Conservation (phyloP, 2,329 filamentous ascomycete genomes). For the Colletotrichum lini region DNA sequence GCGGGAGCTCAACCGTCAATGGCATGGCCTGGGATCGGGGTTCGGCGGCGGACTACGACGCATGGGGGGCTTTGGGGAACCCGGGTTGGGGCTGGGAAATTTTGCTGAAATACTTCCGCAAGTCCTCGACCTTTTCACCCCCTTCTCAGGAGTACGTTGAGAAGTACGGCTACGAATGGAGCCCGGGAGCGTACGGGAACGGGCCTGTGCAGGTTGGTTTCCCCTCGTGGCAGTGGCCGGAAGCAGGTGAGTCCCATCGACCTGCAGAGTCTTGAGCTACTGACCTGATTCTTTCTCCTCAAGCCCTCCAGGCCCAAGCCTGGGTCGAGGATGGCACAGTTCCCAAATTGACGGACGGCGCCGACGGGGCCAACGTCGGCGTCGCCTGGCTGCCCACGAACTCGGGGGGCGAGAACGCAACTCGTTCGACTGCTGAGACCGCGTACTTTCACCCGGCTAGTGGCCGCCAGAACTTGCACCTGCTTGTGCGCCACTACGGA, state of each 20-base stretch:
- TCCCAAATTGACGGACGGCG: conserved; percentile 42
- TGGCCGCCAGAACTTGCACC: conserved; percentile 43
- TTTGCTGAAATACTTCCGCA: conserved; percentile 51
- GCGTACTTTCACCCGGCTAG: conserved; percentile 44
- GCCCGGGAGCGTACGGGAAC: conserved; percentile 21
- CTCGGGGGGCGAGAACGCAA: conserved; percentile 42
- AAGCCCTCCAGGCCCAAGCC: conserved; percentile 37
- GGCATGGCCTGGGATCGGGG: conserved; percentile 50
- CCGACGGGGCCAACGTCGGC: conserved; percentile 46
- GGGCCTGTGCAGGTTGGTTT: conserved; percentile 46
- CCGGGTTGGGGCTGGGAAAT: conserved; percentile 54
- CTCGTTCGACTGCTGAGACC: conserved; percentile 44
- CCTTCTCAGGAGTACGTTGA: conserved; percentile 37
- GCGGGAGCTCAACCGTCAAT: conserved; percentile 51
- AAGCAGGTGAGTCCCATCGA: conserved; percentile 32
- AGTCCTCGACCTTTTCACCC: conserved; percentile 45
- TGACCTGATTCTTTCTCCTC: background rate
- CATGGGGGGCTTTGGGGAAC: conserved; percentile 56
- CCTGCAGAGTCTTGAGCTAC: fast-evolving
- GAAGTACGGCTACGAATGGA: conserved; percentile 30
- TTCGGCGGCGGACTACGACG: conserved; percentile 49
- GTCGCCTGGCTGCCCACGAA: conserved; percentile 45
- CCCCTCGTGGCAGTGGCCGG: conserved; percentile 47
- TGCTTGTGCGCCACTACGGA: conserved; percentile 45
- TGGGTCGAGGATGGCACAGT: conserved; percentile 43